phyloP scores from a whole-genome alignment of 2,329 filamentous ascomycete species.

The Lizonia empirigonia region DNA sequence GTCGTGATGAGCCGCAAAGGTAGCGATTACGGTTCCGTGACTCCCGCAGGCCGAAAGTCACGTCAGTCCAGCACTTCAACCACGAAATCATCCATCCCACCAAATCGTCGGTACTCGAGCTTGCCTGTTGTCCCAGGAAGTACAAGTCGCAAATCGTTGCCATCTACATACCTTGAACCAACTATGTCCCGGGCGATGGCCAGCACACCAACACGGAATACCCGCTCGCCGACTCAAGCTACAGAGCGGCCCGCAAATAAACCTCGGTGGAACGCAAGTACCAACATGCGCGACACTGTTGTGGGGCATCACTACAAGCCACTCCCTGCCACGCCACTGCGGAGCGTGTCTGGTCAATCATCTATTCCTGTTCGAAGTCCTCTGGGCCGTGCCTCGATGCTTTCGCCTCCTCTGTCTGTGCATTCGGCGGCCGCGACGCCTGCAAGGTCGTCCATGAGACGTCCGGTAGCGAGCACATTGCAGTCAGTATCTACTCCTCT shows the following conservation, averaged over 20 bases:
- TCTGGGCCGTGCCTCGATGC: slow-evolving; percentile 33
- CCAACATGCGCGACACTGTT: slow-evolving; percentile 46
- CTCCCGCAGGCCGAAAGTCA: slow-evolving; percentile 55
- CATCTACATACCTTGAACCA: slow-evolving; percentile 24
- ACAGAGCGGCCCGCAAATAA: slow-evolving; percentile 38
- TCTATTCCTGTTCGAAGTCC: slow-evolving; percentile 46
- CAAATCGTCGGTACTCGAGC: slow-evolving; percentile 56
- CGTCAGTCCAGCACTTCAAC: slow-evolving; percentile 54
- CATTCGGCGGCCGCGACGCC: slow-evolving; percentile 38
- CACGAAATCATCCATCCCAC: slow-evolving; percentile 48
- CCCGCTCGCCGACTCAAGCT: slow-evolving; percentile 33
- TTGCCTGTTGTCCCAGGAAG: slow-evolving; percentile 46
- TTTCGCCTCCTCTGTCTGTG: slow-evolving; percentile 30
- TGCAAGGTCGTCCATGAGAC: slow-evolving; percentile 30
- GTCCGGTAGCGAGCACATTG: slow-evolving; percentile 38
- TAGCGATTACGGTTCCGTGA: slow-evolving; percentile 53
- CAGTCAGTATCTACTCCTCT: slow-evolving; percentile 39
- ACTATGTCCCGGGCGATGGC: slow-evolving; percentile 34
- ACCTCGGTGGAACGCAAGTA: slow-evolving; percentile 49
- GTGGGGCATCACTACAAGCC: slow-evolving; percentile 50
- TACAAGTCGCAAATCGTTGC: slow-evolving; percentile 30
- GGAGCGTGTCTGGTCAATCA: slow-evolving; percentile 40
- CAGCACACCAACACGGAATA: slow-evolving; percentile 31
- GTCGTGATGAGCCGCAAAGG: slow-evolving; percentile 61
- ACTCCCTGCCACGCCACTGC: slow-evolving; percentile 37